phyloP scores from a whole-genome alignment of 2,329 filamentous ascomycete species.

The Pleoardoris graminearum region DNA sequence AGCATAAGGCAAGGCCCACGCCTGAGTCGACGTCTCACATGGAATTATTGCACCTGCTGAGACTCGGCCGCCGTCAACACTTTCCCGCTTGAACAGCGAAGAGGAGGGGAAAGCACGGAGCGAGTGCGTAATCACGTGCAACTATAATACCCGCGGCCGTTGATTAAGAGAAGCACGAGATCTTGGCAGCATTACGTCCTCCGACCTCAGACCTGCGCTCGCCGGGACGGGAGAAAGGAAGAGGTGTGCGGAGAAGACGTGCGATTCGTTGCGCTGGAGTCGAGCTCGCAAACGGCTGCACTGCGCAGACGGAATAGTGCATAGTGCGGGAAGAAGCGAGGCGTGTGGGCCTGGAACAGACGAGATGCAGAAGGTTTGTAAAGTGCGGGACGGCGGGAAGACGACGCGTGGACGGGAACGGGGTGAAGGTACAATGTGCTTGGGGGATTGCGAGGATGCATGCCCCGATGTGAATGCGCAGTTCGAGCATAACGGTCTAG shows the following conservation, averaged over 20 bases:
- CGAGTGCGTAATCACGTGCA: not conserved
- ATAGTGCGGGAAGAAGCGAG: slow-evolving; percentile 1
- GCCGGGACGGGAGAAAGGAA: not conserved
- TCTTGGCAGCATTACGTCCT: not conserved
- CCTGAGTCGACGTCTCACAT: not conserved
- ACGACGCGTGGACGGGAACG: not conserved
- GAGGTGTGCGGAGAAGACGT: not conserved
- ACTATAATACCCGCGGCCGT: not conserved
- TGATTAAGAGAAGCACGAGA: not conserved
- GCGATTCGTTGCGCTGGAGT: not conserved
- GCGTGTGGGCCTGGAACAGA: not conserved
- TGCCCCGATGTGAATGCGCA: not conserved
- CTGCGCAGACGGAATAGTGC: not conserved
- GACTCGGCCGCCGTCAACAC: no score
- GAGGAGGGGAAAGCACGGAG: no score
- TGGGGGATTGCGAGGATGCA: not conserved
- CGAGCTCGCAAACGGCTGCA: not conserved
- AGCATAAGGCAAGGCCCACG: not conserved
- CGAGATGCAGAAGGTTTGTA: not conserved
- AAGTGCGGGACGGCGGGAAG: slow-evolving; percentile 2
- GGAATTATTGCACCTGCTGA: not conserved
- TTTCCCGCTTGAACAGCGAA: no score
- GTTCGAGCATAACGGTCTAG: no score
- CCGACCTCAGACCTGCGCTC: not conserved
- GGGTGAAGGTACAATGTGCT: not conserved